phyloP scores from a whole-genome alignment of 140 eudicot genomes.

The Stevia rebaudiana region DNA sequence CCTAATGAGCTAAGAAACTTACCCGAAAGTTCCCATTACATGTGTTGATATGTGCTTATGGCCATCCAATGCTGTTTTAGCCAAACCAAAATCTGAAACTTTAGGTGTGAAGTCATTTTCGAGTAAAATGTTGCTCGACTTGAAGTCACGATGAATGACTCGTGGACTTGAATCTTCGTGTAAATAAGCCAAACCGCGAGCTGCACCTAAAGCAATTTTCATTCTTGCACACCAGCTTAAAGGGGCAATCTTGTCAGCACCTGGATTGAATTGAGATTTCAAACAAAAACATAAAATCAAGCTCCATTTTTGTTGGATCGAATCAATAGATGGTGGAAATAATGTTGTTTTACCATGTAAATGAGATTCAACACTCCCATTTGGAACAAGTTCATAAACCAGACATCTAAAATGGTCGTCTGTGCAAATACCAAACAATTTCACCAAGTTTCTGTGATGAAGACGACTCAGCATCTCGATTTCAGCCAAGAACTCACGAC shows the following conservation, averaged over 20 bases:
- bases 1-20: constrained; percentile 2
- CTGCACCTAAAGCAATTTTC: constrained; percentile 90
- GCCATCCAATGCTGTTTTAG: constrained; percentile 74
- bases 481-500: constrained; percentile 92
- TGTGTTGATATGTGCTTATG: constrained; percentile 85
- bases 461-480: constrained; percentile 92
- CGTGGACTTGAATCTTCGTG: constrained; percentile 99
- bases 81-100: constrained; percentile 97
- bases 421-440: constrained; percentile 79
- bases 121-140: constrained; percentile 83
- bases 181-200: constrained; percentile 94
- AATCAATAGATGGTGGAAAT: not conserved
- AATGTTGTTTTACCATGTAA: constrained; percentile 60
- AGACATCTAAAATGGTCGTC: constrained; percentile 67
- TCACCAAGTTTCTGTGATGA: constrained; percentile 88
- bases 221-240: constrained; percentile 80
- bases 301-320: not conserved
- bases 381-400: constrained; percentile 84
- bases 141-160: constrained; percentile 95
- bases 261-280: constrained; percentile 22
- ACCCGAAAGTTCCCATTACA: constrained; percentile 99
- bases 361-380: constrained; percentile 96
- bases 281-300: not conserved
- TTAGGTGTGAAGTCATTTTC: constrained; percentile 91
- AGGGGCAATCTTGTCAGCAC: constrained; percentile 55